Conservation (phyloP, 129 eudicot species). For the Smallanthus sonchifolius region DNA sequence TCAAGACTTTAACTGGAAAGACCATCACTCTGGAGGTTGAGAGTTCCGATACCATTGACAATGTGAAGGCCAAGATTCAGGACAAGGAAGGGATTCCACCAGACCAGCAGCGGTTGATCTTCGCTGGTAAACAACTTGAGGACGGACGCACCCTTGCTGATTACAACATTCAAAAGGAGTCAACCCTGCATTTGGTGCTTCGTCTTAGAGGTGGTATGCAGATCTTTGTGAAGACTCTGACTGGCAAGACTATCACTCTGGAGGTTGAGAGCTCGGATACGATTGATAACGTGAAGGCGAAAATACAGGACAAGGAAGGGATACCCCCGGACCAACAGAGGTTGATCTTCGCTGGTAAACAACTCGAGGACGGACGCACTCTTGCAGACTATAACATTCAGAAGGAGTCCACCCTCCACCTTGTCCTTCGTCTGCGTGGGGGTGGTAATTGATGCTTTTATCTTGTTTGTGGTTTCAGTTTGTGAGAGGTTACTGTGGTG, state of each 20-base stretch:
- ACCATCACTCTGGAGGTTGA: conserved; percentile 7
- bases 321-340: background rate
- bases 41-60: background rate
- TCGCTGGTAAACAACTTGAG: background rate
- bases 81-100: background rate
- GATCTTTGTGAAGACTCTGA: background rate
- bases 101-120: background rate
- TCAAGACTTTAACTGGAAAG: background rate
- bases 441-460: background rate
- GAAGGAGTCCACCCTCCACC: background rate
- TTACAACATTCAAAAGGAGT: conserved; percentile 6
- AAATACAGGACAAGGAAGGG: background rate
- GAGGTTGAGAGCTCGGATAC: background rate
- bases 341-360: background rate
- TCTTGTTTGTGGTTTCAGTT: background rate
- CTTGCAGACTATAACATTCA: background rate
- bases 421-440: background rate
- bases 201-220: conserved; percentile 24
- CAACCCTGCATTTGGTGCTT: background rate
- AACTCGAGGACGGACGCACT: background rate
- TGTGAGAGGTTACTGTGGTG: background rate
- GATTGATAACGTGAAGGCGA: background rate
- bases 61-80: background rate
- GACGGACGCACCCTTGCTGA: conserved; percentile 8
- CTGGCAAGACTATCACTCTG: background rate